Evolutionary conservation across 441 rosid species (phyloP).

Genomic region (Bruguiera hainesii): DNA sequence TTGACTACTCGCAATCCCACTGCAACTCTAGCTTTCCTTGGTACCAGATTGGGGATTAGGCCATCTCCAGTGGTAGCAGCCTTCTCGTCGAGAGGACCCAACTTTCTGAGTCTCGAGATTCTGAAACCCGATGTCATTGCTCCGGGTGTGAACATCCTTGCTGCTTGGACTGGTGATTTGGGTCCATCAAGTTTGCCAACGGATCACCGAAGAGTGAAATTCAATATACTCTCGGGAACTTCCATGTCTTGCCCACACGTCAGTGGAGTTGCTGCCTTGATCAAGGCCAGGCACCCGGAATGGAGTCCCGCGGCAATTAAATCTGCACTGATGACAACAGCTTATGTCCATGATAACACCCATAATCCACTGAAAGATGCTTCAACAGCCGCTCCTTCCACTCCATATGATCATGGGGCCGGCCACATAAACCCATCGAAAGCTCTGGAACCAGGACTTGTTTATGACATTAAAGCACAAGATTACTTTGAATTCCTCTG

Average conservation of each 20-base stretch:
- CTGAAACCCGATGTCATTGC: conserved; percentile 85
- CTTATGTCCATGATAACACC: conserved; percentile 79
- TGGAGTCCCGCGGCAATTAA: conserved; percentile 89
- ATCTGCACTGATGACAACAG: conserved; percentile 93
- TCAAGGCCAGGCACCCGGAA: conserved; percentile 83
- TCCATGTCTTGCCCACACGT: conserved; percentile 98
- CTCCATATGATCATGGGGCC: conserved; percentile 70
- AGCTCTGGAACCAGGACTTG: conserved; percentile 81
- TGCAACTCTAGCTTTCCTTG: conserved; percentile 54
- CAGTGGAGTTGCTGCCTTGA: conserved; percentile 82
- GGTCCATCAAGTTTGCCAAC: conserved; percentile 78
- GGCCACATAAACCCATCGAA: conserved; percentile 77
- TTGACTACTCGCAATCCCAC: conserved; percentile 43
- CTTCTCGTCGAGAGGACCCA: conserved; percentile 91
- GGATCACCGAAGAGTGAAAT: conserved; percentile 61
- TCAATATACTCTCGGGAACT: conserved; percentile 86
- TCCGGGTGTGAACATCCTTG: conserved; percentile 92
- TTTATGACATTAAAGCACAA: conserved; percentile 73
- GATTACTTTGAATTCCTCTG: conserved; percentile 87
- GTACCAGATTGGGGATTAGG: conserved; percentile 63
- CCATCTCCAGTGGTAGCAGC: conserved; percentile 96
- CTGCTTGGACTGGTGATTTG: conserved; percentile 73
- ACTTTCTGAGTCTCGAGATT: conserved; percentile 63
- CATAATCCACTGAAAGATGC: conserved; percentile 55
- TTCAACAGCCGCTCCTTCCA: conserved; percentile 44